These are phyloP conservation scores for Tuber brumale DNA, from an alignment of 495 filamentous ascomycete species.

Conservation along the genomic window DNA sequence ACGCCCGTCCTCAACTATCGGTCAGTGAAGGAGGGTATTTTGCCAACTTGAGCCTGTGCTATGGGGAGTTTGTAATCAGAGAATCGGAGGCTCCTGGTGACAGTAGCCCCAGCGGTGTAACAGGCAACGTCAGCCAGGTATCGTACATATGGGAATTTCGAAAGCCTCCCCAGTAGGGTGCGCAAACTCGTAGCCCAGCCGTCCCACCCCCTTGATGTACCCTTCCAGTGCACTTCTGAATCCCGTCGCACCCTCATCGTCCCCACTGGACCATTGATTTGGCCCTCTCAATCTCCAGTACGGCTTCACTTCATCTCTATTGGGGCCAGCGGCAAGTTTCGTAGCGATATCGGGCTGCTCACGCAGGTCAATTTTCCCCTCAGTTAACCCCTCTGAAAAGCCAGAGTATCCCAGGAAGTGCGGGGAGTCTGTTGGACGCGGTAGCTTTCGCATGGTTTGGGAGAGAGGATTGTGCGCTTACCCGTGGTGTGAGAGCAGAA, in stretches of 20 bases:
- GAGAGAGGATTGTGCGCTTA: slow-evolving; percentile 49
- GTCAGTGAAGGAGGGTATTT: slow-evolving; percentile 46
- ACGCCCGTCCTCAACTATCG: slow-evolving; percentile 44
- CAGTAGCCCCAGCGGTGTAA: background rate
- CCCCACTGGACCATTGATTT: slow-evolving; percentile 45
- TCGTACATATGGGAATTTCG: slow-evolving; percentile 32
- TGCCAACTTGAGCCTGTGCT: slow-evolving; percentile 52
- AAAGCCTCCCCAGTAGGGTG: slow-evolving; percentile 51
- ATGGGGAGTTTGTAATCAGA: slow-evolving; percentile 45
- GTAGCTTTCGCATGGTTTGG: slow-evolving; percentile 42
- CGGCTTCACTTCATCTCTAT: slow-evolving; percentile 38
- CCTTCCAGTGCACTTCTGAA: slow-evolving; percentile 35
- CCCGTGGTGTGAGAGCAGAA: slow-evolving; percentile 43
- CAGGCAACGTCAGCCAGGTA: background rate
- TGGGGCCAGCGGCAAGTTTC: slow-evolving; percentile 44
- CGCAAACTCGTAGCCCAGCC: slow-evolving; percentile 49
- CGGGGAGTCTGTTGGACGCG: slow-evolving; percentile 49
- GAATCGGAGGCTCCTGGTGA: slow-evolving; percentile 46
- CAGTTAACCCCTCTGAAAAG: slow-evolving; percentile 45
- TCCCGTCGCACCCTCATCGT: background rate
- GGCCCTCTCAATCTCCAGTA: slow-evolving; percentile 52
- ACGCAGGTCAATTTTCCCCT: slow-evolving; percentile 47
- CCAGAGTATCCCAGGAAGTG: slow-evolving; percentile 49
- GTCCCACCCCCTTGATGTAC: slow-evolving; percentile 49
- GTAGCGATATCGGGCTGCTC: slow-evolving; percentile 56